Evolutionary conservation across 2,329 filamentous ascomycete species (phyloP), one percentile per base, ranked within the genome.

Genomic region (Fusarium anthophilum): DNA sequence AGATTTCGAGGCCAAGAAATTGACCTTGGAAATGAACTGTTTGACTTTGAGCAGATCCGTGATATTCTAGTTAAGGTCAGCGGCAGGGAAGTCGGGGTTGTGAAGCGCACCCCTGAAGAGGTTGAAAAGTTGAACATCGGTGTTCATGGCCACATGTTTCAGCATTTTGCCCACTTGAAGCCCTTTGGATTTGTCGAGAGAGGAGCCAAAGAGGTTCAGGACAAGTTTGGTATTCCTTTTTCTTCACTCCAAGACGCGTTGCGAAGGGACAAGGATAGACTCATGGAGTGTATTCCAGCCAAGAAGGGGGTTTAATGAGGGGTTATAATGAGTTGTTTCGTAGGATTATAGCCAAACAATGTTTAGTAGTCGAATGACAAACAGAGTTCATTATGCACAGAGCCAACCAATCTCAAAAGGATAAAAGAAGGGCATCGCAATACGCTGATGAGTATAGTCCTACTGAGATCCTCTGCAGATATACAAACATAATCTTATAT

Each of bases 1-100:
- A 80, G 75, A 57, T 83, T 83, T 47, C 58, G 37, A 5, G 75
- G 77, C 10, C 72, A 80, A 17, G 80, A 79, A 43, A 80, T 83
- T n/a, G 76, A 81, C 4, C 69, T 83, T 8, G 72, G 58, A 3
- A 74, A 73, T 50, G 80, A 81, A n/a, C 20, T 60, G 4, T 44
- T 82, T 3, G 78, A 76, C 3, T 75, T 82, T n/a, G 64, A 83
- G 28, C 8, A 28, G 28, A 8, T 10, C 7, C 8, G 28, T 3
- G 7, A 28, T 17, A 78, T 81, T 20, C 66, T 84, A 2, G 55
- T 39, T 4, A 77, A 35, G 14, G 78, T 82, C 43, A 82, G 77
- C 22, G 81, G 82, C 2, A 78, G 75, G n/a, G 69, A 79, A 1
- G 75, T 84, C 3, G 17, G 17, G 1, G 41, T 73, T 10, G 73